Base-by-base conservation (phyloP, 306 rosid species). In the Psophocarpus tetragonolobus region DNA sequence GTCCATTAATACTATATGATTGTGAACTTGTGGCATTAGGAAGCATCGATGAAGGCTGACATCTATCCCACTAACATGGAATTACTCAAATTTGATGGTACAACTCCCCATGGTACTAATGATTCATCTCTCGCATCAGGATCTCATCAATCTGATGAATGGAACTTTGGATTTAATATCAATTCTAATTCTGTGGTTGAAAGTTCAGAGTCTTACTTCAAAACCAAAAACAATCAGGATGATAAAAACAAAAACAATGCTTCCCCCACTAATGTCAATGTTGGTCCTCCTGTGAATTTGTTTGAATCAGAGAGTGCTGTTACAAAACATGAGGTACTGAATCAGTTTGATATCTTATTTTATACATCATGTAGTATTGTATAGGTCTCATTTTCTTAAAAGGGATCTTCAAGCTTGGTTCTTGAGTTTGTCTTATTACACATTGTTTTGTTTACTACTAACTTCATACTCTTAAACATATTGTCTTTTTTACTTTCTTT, bases 1-100 rank as follows among this genome's bases (percentile, higher is more conserved):
- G 2, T 63, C 29, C 84, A 48, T 24, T 66, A 7, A 70, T 38
- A 56, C 77, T 41, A 76, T 75, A 64, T 68, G 70, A 61, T 41
- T 80, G 24, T 87, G 73, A 65, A 51, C 61, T 47, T 80, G 35
- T 88, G 71, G 74, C 32, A 80, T 78, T 80, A 92, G 96, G 91
- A 81, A 80, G 87, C 73, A 33, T 72, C 63, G 24, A 83, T 79
- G 84, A 71, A 73, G 74, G 80, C 77, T 75, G 61, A 47, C 51
- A 11, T 39, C 35, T 66, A 72, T 73, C 83, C 82, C 20, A 20
- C 84, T 62, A 54, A 53, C 74, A 65, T 67, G 20, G 87, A 72
- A 48, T 64, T 36, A 24, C 72, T 56, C 69, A 45, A 74, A 60
- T 30, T 80, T 57, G 82, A 76, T 71, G 83, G 73, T 39, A 38